A percentile compares a stretch with the other conserved stretches of the same genome.
These are phyloP conservation scores for Linum trigynum DNA, from an alignment of 345 rosid species.

Conservation along the genomic window DNA sequence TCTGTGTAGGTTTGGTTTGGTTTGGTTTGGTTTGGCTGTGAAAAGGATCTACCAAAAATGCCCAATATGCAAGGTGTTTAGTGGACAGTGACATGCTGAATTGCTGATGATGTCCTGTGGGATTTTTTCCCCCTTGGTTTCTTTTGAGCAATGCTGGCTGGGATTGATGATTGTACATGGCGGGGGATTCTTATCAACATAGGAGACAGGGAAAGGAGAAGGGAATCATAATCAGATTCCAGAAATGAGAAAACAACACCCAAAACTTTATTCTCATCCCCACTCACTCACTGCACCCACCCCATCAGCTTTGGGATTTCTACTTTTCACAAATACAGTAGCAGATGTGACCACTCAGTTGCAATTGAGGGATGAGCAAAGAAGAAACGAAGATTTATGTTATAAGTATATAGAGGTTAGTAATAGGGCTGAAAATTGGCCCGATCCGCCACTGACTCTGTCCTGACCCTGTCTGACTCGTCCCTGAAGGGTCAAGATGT, in stretches of 20 bases:
- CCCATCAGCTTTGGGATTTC: constrained; percentile 9
- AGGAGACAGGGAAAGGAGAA: constrained; percentile 25
- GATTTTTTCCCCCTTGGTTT: too few species aligned
- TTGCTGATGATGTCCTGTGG: too few species aligned
- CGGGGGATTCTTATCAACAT: constrained; percentile 38
- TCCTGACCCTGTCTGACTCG: too few species aligned
- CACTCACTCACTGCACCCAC: constrained; percentile 22
- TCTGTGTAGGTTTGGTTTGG: neutral
- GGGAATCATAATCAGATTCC: constrained; percentile 20
- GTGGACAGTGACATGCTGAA: too few species aligned
- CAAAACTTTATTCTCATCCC: constrained; percentile 39
- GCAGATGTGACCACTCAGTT: constrained; percentile 38
- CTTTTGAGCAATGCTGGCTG: constrained; percentile 1
- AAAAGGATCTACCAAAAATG: constrained; percentile 11
- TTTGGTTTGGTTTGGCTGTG: constrained; percentile 1
- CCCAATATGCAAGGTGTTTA: too few species aligned
- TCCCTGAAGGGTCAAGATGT: too few species aligned
- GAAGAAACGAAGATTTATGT: neutral
- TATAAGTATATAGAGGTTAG: neutral
- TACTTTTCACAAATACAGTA: constrained; percentile 17
- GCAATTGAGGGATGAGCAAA: neutral
- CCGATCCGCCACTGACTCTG: too few species aligned
- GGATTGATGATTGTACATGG: constrained; percentile 22
- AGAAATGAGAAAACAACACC: constrained; percentile 5
- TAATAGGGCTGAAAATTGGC: too few species aligned